Base-by-base conservation (phyloP, 352 stramenopile species). In the Pythium brassicae region DNA sequence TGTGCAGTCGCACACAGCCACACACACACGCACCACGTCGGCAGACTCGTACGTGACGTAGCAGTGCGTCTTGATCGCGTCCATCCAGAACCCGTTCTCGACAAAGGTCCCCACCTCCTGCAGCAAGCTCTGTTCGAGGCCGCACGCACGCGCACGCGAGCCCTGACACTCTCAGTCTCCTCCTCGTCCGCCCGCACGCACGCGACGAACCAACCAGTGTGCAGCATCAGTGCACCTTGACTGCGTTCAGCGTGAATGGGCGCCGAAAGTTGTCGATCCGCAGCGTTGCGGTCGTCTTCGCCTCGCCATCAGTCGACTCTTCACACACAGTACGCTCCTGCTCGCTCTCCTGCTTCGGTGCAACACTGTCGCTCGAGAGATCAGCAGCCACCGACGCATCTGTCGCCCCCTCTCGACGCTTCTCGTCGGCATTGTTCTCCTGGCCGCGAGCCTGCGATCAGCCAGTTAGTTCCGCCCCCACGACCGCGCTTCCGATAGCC, bases 51-150 rank as follows among this genome's bases (percentile, higher is more conserved):
- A 93, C 29, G 85, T 92, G 55, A 92, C 83, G 53, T 82, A 95
- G 66, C 83, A 95, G 59, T 94, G 83, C 1, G 83, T 94, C 67
- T 95, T 95, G 61, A 95, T 95, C 53, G 55, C 53, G 68, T 95
- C 78, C 77, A 95, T 95, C 85, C 85, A 95, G 58, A 95, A 92
- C 0, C 83, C 85, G 50, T 75, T 67, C 22, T 89, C 76, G 26
- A 92, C 75, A 61, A 85, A 88, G 15, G 53, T 8, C 2, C 75
- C 74, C 44, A 66, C 43, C 34, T 83, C 63, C 63, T 89, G 81
- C 27, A 91, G 68, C 27, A 87, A 68, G 40, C 58, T 54, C 80
- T 90, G 42, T 19, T 23, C 14, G 32, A 7, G 6, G 32, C 32
- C 32, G 29, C 32, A 37, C 32, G 14, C 32, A 37, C 32, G 32